These are phyloP conservation scores for Alternaria postmessia DNA, from an alignment of 2,329 filamentous ascomycete species.

Conservation along the genomic window DNA sequence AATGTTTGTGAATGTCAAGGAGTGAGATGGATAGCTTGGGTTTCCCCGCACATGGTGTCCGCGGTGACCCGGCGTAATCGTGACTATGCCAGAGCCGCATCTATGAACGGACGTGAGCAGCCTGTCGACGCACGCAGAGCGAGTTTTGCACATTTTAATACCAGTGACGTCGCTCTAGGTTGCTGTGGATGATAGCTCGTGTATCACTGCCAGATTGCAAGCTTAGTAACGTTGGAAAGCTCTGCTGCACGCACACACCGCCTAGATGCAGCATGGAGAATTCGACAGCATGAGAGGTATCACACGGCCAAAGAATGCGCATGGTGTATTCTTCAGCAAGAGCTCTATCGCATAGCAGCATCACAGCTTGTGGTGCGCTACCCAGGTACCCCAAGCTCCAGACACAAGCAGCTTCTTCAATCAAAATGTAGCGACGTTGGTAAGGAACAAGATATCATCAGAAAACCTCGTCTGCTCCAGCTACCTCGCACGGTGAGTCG, in stretches of 20 bases:
- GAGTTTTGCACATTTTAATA: background rate
- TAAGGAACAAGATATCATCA: conserved; percentile 71
- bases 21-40: background rate
- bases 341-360: background rate
- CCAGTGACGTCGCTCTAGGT: no score
- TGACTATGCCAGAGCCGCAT: conserved; percentile 8
- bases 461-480: conserved; percentile 69
- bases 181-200: background rate
- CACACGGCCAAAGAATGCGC: background rate
- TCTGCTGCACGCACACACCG: background rate
- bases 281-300: background rate
- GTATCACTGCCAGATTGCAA: background rate
- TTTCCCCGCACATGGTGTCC: conserved; percentile 16
- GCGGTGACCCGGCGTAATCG: conserved; percentile 9
- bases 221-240: background rate
- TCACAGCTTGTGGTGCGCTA: background rate
- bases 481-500: conserved; percentile 64
- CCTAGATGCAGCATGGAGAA: background rate
- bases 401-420: conserved; percentile 3
- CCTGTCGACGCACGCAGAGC: background rate
- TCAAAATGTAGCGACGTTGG: conserved; percentile 67
- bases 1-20: conserved; percentile 1
- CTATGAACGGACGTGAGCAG: background rate
- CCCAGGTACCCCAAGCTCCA: background rate
- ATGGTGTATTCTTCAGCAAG: background rate